Conservation (phyloP, 2,329 filamentous ascomycete species). For the Penicillium sp. region DNA sequence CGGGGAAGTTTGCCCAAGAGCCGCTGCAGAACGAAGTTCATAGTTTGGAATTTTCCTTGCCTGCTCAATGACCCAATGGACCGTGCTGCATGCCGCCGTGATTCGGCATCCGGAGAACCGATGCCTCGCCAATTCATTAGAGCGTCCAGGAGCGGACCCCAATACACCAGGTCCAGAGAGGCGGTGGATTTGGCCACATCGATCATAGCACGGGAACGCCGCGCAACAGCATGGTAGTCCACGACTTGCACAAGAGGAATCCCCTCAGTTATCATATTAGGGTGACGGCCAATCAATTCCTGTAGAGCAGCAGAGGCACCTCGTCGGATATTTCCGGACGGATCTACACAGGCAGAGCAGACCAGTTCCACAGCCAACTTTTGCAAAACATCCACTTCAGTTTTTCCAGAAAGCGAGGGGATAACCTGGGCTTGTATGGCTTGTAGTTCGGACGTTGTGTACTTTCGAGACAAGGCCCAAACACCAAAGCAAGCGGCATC, state of each 20-base stretch:
- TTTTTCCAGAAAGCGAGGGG: conserved; percentile 28
- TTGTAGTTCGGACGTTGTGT: conserved; percentile 75
- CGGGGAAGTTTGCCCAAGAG: conserved; percentile 35
- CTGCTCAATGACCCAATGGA: conserved; percentile 60
- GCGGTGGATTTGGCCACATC: conserved; percentile 72
- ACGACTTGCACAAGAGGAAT: conserved; percentile 86
- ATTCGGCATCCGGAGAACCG: conserved; percentile 72
- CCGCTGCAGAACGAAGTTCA: conserved; percentile 33
- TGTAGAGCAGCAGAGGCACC: conserved; percentile 92
- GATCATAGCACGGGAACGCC: conserved; percentile 77
- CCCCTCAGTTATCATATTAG: conserved; percentile 76
- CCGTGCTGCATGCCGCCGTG: conserved; percentile 69
- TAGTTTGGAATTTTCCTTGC: conserved; percentile 32
- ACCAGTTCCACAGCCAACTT: conserved; percentile 79
- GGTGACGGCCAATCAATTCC: conserved; percentile 89
- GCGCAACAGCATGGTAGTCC: conserved; percentile 89
- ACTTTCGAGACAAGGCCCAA: conserved; percentile 87
- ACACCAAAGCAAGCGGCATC: conserved; percentile 96
- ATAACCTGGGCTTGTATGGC: conserved; percentile 51
- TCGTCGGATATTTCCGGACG: conserved; percentile 87
- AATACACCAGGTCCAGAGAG: conserved; percentile 63
- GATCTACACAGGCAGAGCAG: conserved; percentile 79
- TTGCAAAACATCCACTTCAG: conserved; percentile 61
- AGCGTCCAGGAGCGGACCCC: conserved; percentile 67
- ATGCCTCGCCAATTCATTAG: conserved; percentile 85